Conservation (phyloP, 768 basidiomycete species). For the Lactarius pseudohatsudake region DNA sequence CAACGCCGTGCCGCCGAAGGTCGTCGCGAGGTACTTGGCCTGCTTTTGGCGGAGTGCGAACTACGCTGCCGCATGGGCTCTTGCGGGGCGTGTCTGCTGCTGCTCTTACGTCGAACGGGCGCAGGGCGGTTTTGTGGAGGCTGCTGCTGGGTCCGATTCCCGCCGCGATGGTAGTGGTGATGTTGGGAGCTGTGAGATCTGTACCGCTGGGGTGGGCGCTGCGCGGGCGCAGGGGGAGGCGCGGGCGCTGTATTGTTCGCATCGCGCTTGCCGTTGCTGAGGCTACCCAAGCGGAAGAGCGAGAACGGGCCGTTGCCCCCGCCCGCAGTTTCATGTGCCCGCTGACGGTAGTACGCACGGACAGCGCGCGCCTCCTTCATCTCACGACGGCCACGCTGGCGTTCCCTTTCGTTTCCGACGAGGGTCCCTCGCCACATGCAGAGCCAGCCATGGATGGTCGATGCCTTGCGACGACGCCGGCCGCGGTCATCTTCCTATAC, state of each 20-base stretch:
- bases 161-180: slow-evolving; percentile 2
- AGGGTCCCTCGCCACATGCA: slow-evolving; percentile 30
- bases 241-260: not conserved
- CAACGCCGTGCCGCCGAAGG: slow-evolving; percentile 19
- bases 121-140: not conserved
- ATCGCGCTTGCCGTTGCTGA: not conserved
- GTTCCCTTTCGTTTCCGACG: slow-evolving; percentile 25
- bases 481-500: slow-evolving; percentile 17
- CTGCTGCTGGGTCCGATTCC: not conserved
- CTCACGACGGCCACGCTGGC: slow-evolving; percentile 28
- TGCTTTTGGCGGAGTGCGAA: slow-evolving; percentile 17
- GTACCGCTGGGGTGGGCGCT: not conserved
- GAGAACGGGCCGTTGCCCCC: slow-evolving; percentile 14
- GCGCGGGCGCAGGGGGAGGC: too few species aligned
- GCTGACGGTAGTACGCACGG: slow-evolving; percentile 11
- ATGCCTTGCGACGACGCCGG: slow-evolving; percentile 23
- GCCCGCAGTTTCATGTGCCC: not conserved
- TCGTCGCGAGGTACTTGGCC: slow-evolving; percentile 18
- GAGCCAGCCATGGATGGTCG: slow-evolving; percentile 31
- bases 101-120: slow-evolving; percentile 15
- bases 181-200: slow-evolving; percentile 9
- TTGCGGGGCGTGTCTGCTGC: not conserved
- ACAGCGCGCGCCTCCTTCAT: slow-evolving; percentile 27
- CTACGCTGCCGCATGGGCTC: slow-evolving; percentile 15
- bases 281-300: slow-evolving; percentile 13